A percentile compares a stretch with the other conserved stretches of the same genome.
phyloP scores from a whole-genome alignment of 495 filamentous ascomycete genomes.

The Aspergillus indologenus region DNA sequence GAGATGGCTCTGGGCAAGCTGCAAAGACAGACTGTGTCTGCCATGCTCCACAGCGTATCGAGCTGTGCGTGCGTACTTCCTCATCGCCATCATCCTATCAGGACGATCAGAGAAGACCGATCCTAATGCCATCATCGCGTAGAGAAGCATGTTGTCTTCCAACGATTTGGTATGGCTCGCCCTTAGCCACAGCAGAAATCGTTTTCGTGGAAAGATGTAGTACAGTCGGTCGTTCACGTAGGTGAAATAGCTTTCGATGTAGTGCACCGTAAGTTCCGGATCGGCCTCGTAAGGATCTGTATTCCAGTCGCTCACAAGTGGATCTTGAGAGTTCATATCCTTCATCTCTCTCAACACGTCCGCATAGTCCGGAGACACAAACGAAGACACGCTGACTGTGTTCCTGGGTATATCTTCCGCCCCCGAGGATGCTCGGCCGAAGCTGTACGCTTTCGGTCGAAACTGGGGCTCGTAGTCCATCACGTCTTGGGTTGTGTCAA shows the following conservation, averaged over 20 bases:
- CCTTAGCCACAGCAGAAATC: constrained; percentile 52
- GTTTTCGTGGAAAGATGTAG: constrained; percentile 55
- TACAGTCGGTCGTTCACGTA: constrained; percentile 52
- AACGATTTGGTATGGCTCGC: constrained; percentile 51
- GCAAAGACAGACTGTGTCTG: constrained; percentile 50
- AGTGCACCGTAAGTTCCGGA: constrained; percentile 44
- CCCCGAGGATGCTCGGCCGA: constrained; percentile 16
- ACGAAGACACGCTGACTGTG: constrained; percentile 10
- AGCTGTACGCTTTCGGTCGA: constrained; percentile 19
- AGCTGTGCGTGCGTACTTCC: constrained; percentile 54
- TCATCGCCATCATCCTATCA: constrained; percentile 44
- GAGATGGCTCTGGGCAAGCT: constrained; percentile 60
- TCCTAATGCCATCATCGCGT: constrained; percentile 59
- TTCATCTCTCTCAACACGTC: constrained; percentile 37
- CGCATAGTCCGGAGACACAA: constrained; percentile 27
- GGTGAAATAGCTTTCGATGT: constrained; percentile 55
- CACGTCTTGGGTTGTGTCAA: constrained; percentile 28
- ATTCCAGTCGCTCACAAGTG: constrained; percentile 56
- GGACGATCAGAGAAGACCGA: constrained; percentile 55
- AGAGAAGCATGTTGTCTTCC: constrained; percentile 69
- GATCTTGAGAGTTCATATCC: constrained; percentile 37
- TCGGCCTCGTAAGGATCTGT: constrained; percentile 59
- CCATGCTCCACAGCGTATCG: constrained; percentile 54
- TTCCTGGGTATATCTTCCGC: constrained; percentile 19
- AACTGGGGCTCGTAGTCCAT: constrained; percentile 30